Percentiles rank a stretch among this genome's conserved stretches.
Evolutionary conservation across 192 early-diverging fungal species (phyloP).

Genomic region (Lobulomyces angularis): DNA sequence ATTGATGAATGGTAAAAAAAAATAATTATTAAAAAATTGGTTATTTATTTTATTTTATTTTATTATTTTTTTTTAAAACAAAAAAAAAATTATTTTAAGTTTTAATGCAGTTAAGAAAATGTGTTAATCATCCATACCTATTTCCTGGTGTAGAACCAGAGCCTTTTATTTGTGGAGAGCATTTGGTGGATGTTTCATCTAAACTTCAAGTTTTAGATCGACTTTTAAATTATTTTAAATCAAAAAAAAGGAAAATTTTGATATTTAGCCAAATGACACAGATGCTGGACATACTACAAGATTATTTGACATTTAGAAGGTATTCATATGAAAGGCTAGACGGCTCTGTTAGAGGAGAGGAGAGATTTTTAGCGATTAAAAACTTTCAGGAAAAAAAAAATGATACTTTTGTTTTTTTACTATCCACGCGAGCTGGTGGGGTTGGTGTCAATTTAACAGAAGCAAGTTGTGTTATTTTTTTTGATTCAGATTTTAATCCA

Average conservation of each 20-base stretch:
- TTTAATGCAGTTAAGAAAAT: slow-evolving; percentile 14
- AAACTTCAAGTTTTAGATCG: slow-evolving; percentile 11
- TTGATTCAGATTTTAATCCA: slow-evolving; percentile 68
- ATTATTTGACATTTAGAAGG: too few species aligned
- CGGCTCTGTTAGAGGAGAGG: slow-evolving; percentile 3
- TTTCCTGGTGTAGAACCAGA: slow-evolving; percentile 18
- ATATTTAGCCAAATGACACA: slow-evolving; percentile 19
- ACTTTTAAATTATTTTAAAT: slow-evolving; percentile 4
- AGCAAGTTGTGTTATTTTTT: slow-evolving; percentile 71
- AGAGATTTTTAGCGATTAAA: neutral
- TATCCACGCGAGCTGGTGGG: slow-evolving; percentile 58
- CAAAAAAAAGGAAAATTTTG: slow-evolving; percentile 5
- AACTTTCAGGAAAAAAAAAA: too few species aligned
- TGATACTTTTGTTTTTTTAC: slow-evolving; percentile 42
- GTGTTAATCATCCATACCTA: slow-evolving; percentile 13
- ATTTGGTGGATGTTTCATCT: slow-evolving; percentile 11
- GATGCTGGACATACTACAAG: slow-evolving; percentile 21
- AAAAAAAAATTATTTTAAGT: slow-evolving; percentile 3
- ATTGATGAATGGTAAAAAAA: slow-evolving; percentile 13
- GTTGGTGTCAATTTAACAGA: slow-evolving; percentile 66
- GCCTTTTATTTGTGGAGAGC: slow-evolving; percentile 14
- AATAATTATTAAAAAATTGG: neutral
- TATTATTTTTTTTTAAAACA: neutral
- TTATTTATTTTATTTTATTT: slow-evolving; percentile 3
- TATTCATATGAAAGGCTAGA: slow-evolving; percentile 3